Percentiles rank a stretch among this genome's conserved stretches.
Evolutionary conservation across 257 asterid species (phyloP).

Genomic region (Nicotiana obtusifolia): DNA sequence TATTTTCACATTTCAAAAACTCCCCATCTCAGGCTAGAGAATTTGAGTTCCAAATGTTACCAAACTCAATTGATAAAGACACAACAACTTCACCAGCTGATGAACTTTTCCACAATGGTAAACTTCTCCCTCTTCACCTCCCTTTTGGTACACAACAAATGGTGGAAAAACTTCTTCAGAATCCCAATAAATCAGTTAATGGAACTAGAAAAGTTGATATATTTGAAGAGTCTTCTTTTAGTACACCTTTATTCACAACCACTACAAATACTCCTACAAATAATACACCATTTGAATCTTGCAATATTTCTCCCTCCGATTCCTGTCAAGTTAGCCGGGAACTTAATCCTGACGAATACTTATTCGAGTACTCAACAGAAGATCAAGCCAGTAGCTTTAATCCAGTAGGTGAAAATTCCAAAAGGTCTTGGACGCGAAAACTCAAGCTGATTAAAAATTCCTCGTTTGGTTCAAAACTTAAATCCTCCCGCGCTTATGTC

Average conservation of each 20-base stretch:
- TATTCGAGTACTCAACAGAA: constrained; percentile 22
- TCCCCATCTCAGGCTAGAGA: constrained; percentile 33
- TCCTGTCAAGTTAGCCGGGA: constrained; percentile 74
- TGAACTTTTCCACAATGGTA: constrained; percentile 84
- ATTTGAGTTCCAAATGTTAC: constrained; percentile 79
- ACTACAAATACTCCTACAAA: constrained; percentile 25
- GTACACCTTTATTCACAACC: constrained; percentile 56
- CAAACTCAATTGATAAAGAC: constrained; percentile 49
- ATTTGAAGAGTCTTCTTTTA: constrained; percentile 33
- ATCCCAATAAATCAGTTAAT: constrained; percentile 16
- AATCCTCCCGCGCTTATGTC: constrained; percentile 51
- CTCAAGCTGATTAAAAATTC: constrained; percentile 40
- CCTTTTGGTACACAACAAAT: constrained; percentile 74
- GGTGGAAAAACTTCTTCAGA: constrained; percentile 60
- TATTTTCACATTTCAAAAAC: constrained; percentile 27
- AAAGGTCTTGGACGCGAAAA: constrained; percentile 44
- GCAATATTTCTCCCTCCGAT: constrained; percentile 53
- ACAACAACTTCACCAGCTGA: constrained; percentile 75
- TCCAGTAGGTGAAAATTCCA: constrained; percentile 12
- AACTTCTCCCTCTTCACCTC: constrained; percentile 91
- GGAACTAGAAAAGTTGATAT: background rate
- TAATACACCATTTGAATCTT: constrained; percentile 66
- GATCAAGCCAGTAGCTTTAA: no score
- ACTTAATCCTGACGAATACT: constrained; percentile 40
- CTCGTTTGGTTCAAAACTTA: constrained; percentile 39